Base-by-base conservation (phyloP, 371 early-diverging fungal species). In the Mucor sp. region DNA sequence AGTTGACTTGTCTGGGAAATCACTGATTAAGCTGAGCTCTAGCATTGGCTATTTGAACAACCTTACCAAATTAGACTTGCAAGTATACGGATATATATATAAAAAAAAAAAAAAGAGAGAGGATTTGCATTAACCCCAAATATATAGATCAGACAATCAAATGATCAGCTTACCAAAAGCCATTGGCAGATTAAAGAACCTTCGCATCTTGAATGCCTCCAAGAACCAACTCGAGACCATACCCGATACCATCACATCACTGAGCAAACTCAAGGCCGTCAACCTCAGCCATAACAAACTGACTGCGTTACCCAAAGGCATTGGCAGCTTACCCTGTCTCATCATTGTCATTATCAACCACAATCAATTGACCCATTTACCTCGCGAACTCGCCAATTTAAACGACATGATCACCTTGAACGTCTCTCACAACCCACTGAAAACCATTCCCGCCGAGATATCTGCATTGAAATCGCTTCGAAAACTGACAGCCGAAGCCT, bases 371-470 rank as follows among this genome's bases (percentile, higher is more conserved):
- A 70, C 74, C 6, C 69, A 76, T n/a, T 30, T 92, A 28, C 91
- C 92, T 21, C 73, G 73, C 27, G 85, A 81, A 33, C 35, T 88
- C n/a, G 77, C 80, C 14, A 69, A 78, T 6, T 62, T 87, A 9
- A 80, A 77, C 35, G 84, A 86, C 62, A 80, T 95, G 41, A 79
- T 84, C 19, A 71, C 81, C 0, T 80, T 94, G 15, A 87, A 89
- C 58, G 69, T 95, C 7, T 83, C 90, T 37, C 81, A 87, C 58
- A 95, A 94, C 74, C 80, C 79, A 7, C 71, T 95, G 2, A 65
- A 35, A 37, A 63, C 68, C 9, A 57, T 82, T 41, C 83, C 80
- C 1, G 79, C 85, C 23, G 82, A 78, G 21, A 69, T 80, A 6
- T 63, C 76, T 11, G 63, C 67, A 21, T 57, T 95, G 6, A 87